Percentiles rank a stretch among this genome's conserved stretches.
These are phyloP conservation scores for Chlamydomonas urium DNA, from an alignment of 139 green algal species.

Conservation along the genomic window DNA sequence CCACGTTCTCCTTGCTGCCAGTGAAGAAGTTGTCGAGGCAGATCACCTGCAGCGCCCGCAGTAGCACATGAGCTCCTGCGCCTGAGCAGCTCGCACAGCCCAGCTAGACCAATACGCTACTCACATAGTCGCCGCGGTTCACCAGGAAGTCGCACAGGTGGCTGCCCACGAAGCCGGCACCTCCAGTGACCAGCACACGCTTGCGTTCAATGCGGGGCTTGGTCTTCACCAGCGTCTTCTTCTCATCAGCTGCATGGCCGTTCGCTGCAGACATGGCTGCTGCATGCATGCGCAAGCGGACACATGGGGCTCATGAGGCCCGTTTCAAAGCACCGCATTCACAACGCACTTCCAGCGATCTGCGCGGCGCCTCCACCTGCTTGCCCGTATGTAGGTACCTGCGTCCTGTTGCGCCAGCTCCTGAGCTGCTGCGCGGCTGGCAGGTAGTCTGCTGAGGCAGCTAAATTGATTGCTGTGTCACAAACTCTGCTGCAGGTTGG, in stretches of 20 bases:
- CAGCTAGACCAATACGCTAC: too few relatives aligned
- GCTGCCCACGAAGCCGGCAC: slow-evolving; percentile 93
- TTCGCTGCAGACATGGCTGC: not conserved
- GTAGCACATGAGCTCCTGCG: too few relatives aligned
- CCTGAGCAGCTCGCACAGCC: too few relatives aligned
- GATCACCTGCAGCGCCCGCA: slow-evolving; percentile 73
- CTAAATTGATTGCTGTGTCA: not conserved
- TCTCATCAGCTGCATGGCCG: not conserved
- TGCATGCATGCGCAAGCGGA: too few relatives aligned
- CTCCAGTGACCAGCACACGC: slow-evolving; percentile 89
- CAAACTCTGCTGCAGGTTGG: slow-evolving; percentile 1
- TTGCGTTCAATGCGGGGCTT: slow-evolving; percentile 79
- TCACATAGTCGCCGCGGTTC: slow-evolving; percentile 79
- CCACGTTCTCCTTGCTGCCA: slow-evolving; percentile 91
- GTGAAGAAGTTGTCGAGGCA: slow-evolving; percentile 99
- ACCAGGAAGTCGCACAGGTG: slow-evolving; percentile 94
- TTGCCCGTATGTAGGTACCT: too few relatives aligned
- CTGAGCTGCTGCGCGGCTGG: too few relatives aligned
- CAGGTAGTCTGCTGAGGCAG: too few relatives aligned
- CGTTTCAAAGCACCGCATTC: too few relatives aligned
- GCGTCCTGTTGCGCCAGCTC: too few relatives aligned
- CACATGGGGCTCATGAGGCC: too few relatives aligned
- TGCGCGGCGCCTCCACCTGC: too few relatives aligned
- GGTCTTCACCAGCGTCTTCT: slow-evolving; percentile 68
- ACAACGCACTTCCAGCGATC: too few relatives aligned